phyloP scores from a whole-genome alignment of 2,329 filamentous ascomycete species.

The Alternaria novae-zelandiae region DNA sequence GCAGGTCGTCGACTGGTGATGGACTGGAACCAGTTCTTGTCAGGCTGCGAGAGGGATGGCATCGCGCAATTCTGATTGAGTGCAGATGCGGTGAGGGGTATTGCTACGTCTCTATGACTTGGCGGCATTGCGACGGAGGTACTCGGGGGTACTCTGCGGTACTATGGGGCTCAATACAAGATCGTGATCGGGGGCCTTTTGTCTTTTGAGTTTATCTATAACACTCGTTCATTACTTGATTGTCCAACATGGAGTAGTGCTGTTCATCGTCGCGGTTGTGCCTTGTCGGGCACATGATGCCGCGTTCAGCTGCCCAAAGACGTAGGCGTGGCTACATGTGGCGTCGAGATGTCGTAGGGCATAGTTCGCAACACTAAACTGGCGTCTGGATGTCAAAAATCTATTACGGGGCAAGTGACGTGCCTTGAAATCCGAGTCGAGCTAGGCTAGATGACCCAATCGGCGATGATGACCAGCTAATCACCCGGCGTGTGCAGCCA shows the following conservation, averaged over 20 bases:
- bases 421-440: background rate
- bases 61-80: slow-evolving; percentile 19
- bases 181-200: background rate
- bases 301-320: background rate
- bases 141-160: background rate
- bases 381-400: background rate
- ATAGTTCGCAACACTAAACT: background rate
- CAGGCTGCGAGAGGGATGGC: slow-evolving; percentile 27
- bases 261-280: background rate
- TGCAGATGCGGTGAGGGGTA: background rate
- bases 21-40: slow-evolving; percentile 21
- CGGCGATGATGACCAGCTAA: slow-evolving; percentile 8
- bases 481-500: slow-evolving; percentile 6
- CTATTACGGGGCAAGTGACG: background rate
- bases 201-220: background rate
- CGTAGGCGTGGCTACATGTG: background rate
- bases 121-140: background rate
- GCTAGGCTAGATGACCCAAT: slow-evolving; percentile 1
- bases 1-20: slow-evolving; percentile 17
- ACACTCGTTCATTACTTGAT: background rate
- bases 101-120: background rate
- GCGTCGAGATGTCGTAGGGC: background rate
- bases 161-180: background rate
- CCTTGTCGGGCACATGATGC: background rate
- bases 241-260: background rate